Evolutionary conservation across 768 basidiomycete genomes (phyloP).

Genomic region (Kondoa subrosea): DNA sequence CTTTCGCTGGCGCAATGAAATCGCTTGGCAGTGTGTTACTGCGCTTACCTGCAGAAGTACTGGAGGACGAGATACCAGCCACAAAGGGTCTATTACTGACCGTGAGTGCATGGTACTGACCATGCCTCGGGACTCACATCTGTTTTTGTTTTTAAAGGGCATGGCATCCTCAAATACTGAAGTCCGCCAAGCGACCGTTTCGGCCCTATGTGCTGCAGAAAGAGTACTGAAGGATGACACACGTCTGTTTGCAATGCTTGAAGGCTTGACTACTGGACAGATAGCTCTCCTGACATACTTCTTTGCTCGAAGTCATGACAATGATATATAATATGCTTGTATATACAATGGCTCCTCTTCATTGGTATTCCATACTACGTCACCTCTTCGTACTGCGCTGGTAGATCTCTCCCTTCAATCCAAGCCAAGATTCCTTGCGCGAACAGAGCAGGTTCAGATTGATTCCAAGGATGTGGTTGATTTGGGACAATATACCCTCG

Average conservation of each 20-base stretch:
- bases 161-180: background rate
- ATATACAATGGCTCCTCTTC: too few species aligned
- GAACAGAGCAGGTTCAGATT: too few species aligned
- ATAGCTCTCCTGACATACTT: background rate
- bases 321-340: too few species aligned
- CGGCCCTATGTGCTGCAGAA: background rate
- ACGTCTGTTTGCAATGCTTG: background rate
- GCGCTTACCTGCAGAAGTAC: slow-evolving; percentile 20
- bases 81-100: background rate
- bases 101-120: background rate
- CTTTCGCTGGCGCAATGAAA: slow-evolving; percentile 22
- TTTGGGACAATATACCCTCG: too few species aligned
- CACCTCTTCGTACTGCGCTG: too few species aligned
- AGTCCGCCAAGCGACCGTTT: background rate
- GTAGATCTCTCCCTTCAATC: too few species aligned
- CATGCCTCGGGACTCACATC: too few species aligned
- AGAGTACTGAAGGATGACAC: background rate
- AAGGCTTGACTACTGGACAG: background rate
- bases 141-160: background rate
- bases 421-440: too few species aligned
- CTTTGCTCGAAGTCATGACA: background rate
- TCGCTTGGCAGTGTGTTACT: slow-evolving; percentile 20
- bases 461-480: too few species aligned
- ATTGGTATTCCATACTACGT: too few species aligned
- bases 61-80: slow-evolving; percentile 25